phyloP scores from a whole-genome alignment of 2,329 filamentous ascomycete genomes.

The Ceratocystis albifundus region DNA sequence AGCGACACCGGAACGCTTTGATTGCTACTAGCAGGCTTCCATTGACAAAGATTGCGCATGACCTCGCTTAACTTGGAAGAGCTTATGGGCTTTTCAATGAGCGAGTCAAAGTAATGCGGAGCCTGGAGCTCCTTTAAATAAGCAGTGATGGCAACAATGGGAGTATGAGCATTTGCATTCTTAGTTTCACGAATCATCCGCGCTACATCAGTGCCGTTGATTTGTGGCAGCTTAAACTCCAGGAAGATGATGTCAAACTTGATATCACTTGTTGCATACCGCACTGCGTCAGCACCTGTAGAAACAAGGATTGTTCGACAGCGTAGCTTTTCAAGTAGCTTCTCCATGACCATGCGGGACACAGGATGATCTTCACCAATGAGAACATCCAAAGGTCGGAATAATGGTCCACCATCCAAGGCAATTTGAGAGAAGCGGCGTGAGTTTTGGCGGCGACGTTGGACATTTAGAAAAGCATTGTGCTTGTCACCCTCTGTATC shows the following conservation, averaged over 20 bases:
- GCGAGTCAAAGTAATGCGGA: constrained; percentile 86
- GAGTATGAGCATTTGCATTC: constrained; percentile 86
- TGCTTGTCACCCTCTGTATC: constrained; percentile 93
- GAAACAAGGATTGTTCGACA: constrained; percentile 87
- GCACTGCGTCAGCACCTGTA: constrained; percentile 82
- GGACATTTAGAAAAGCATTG: constrained; percentile 80
- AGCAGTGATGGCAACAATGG: constrained; percentile 90
- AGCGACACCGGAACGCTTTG: constrained; percentile 37
- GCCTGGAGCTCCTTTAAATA: constrained; percentile 96
- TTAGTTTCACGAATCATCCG: constrained; percentile 96
- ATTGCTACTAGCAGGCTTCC: constrained; percentile 61
- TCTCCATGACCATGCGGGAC: constrained; percentile 97
- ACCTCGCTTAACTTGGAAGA: constrained; percentile 83
- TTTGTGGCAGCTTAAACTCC: constrained; percentile 88
- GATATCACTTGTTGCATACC: constrained; percentile 91
- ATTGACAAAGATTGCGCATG: constrained; percentile 77
- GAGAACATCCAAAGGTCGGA: constrained; percentile 81
- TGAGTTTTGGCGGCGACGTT: constrained; percentile 90
- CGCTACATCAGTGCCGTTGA: constrained; percentile 89
- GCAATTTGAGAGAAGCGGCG: constrained; percentile 84
- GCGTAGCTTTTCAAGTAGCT: constrained; percentile 83
- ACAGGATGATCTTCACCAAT: constrained; percentile 98
- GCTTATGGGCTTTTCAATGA: constrained; percentile 95
- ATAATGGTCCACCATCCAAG: constrained; percentile 66
- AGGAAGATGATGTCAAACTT: constrained; percentile 99